A percentile compares a stretch with the other conserved stretches of the same genome.
phyloP scores from a whole-genome alignment of 495 filamentous ascomycete genomes.

The Baudoinia panamericana region DNA sequence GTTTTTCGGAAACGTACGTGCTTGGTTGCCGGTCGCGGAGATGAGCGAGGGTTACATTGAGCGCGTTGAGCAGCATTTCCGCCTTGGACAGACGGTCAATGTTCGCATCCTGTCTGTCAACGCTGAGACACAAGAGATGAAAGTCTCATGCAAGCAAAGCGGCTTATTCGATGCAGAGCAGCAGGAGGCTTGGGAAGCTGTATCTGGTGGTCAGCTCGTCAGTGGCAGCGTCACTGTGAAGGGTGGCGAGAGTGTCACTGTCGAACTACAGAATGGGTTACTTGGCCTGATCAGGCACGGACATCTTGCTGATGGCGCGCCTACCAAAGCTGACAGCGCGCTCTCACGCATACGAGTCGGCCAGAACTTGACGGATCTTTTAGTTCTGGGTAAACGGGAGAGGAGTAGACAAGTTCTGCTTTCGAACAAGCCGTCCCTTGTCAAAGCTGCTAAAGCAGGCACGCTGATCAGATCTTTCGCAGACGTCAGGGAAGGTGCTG shows the following conservation, averaged over 20 bases:
- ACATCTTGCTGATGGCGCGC: slow-evolving; percentile 72
- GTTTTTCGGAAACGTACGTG: slow-evolving; percentile 72
- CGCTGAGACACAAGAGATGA: slow-evolving; percentile 51
- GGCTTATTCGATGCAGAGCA: slow-evolving; percentile 60
- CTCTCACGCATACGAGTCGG: slow-evolving; percentile 70
- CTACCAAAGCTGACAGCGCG: slow-evolving; percentile 55
- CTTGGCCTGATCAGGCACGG: slow-evolving; percentile 60
- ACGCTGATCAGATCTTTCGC: slow-evolving; percentile 53
- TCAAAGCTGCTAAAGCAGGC: slow-evolving; percentile 56
- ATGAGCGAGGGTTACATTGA: slow-evolving; percentile 96
- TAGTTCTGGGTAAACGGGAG: slow-evolving; percentile 67
- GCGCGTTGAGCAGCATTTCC: slow-evolving; percentile 79
- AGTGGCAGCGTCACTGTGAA: slow-evolving; percentile 74
- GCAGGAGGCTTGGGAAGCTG: slow-evolving; percentile 55
- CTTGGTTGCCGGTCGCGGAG: slow-evolving; percentile 80
- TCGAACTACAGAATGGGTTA: slow-evolving; percentile 59
- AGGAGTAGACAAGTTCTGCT: slow-evolving; percentile 57
- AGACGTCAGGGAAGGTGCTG: slow-evolving; percentile 52
- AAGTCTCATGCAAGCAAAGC: slow-evolving; percentile 87
- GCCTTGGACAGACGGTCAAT: slow-evolving; percentile 76
- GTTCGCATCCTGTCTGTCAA: slow-evolving; percentile 73
- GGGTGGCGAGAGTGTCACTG: slow-evolving; percentile 59
- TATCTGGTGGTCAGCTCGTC: slow-evolving; percentile 58
- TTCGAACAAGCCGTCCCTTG: slow-evolving; percentile 65
- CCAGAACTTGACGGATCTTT: slow-evolving; percentile 67